phyloP scores from a whole-genome alignment of 176 grass and related monocot genomes.

The Phoenix dactylifera region DNA sequence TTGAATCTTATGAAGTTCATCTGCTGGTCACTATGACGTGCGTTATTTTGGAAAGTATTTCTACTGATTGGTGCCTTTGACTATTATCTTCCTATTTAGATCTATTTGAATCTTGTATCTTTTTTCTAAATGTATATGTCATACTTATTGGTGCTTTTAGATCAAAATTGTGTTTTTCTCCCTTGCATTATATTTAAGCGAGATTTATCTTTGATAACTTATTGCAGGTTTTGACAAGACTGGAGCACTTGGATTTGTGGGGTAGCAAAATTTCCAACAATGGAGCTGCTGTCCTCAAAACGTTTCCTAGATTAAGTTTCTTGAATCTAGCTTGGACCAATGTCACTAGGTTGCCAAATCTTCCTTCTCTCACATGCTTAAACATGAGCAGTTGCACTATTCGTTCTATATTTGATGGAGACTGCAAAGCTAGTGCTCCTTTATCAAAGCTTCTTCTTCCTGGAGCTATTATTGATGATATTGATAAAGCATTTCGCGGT shows the following conservation, averaged over 20 bases:
- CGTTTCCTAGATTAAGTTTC: constrained; percentile 54
- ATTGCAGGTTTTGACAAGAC: constrained; percentile 56
- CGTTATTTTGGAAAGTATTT: no score
- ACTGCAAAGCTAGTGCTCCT: constrained; percentile 25
- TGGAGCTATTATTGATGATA: constrained; percentile 38
- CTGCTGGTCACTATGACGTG: background rate
- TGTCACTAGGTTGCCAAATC: constrained; percentile 41
- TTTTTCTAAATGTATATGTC: no score
- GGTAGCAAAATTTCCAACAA: constrained; percentile 55
- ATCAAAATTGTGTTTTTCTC: no score
- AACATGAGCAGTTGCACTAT: constrained; percentile 84
- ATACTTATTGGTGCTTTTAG: no score
- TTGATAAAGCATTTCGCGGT: constrained; percentile 41
- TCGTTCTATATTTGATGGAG: constrained; percentile 44
- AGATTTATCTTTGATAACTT: constrained; percentile 3
- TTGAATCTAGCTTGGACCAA: constrained; percentile 74
- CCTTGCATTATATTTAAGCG: no score
- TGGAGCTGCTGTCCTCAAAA: constrained; percentile 45
- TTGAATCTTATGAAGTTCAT: background rate
- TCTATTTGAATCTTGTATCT: no score
- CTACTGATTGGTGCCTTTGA: no score
- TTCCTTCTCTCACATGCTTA: constrained; percentile 39
- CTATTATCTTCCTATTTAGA: no score
- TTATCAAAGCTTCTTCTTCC: constrained; percentile 36
- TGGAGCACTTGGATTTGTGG: constrained; percentile 88